Base-by-base conservation (phyloP, 2,329 filamentous ascomycete genomes). In the Remersonia thermophila region DNA sequence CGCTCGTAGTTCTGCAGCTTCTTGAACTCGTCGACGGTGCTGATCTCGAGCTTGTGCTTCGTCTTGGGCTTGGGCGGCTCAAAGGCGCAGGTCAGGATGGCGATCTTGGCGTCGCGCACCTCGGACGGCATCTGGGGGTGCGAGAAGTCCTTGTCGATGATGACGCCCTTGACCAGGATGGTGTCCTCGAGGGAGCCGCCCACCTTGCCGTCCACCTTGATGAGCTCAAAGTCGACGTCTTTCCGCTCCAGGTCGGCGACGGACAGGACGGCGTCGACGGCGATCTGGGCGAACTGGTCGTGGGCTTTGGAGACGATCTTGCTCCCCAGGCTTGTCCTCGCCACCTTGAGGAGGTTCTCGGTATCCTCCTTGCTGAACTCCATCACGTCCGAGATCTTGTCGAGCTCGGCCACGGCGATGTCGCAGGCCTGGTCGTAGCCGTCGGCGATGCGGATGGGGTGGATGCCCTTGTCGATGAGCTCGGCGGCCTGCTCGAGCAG, bases 61-160 rank as follows among this genome's bases (percentile, higher is more conserved):
- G 91, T 98, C 76, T 98, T 98, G 49, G 91, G 91, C 73, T 98
- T 98, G 34, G 91, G 91, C 23, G 91, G 91, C 67, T 98, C 91
- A 57, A 98, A 98, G 3, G 91, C 86, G 60, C 91, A 98, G 35
- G 91, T 98, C 41, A 98, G 67, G 53, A 98, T 98, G 50, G 91
- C 91, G 55, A 98, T 78, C 69, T 95, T 96, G 55, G 91, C 93
- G 62, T 98, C 86, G 51, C 70, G 74, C 46, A 98, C 89, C 62
- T 95, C 86, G 34, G 82, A 83, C 9, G 91, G 91, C 91, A 98
- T 98, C 66, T 98, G 91, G 10, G 91, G 91, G 61, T 98, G 91
- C 26, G 91, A 96, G 62, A 98, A 98, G 66, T 98, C 93, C 69
- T 98, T 98, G 74, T 98, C 91, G 59, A 98, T 75, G 58, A 98